Evolutionary conservation across 805 yeast genomes (phyloP).

Genomic region (Lipomyces lipofer): DNA sequence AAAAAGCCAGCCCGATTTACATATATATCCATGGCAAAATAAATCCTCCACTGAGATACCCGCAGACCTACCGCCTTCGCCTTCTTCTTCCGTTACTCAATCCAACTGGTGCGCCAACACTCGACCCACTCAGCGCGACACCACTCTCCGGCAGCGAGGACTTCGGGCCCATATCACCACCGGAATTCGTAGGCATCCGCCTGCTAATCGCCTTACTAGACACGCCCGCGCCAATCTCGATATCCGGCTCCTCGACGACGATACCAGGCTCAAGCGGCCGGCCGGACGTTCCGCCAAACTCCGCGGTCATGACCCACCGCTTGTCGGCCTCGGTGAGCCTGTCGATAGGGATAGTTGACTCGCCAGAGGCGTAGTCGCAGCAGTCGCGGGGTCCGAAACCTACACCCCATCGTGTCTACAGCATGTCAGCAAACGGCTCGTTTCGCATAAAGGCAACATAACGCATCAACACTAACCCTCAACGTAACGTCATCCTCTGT

Average conservation of each 20-base stretch:
- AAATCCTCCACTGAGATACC: too few relatives aligned
- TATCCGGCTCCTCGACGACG: constrained; percentile 95
- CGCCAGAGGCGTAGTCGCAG: constrained; percentile 90
- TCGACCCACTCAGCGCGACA: too few relatives aligned
- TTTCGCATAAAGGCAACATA: too few relatives aligned
- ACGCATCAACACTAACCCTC: too few relatives aligned
- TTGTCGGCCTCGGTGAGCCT: constrained; percentile 93
- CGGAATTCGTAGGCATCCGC: constrained; percentile 88
- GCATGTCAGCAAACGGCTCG: too few relatives aligned
- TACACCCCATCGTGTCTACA: constrained; percentile 99
- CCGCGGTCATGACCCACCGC: constrained; percentile 84
- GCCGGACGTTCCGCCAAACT: constrained; percentile 98
- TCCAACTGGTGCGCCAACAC: too few relatives aligned
- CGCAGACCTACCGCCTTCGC: too few relatives aligned
- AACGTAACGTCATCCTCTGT: constrained; percentile 63
- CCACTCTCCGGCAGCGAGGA: too few relatives aligned
- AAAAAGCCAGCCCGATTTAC: too few relatives aligned
- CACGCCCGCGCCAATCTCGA: constrained; percentile 91
- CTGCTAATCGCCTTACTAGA: constrained; percentile 88
- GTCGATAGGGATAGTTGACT: constrained; percentile 79
- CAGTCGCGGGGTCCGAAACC: constrained; percentile 99
- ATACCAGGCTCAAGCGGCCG: constrained; percentile 73
- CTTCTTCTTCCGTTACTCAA: too few relatives aligned
- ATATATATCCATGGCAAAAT: too few relatives aligned
- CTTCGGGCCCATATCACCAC: constrained; percentile 39